Percentiles rank a stretch among this genome's conserved stretches.
These are phyloP conservation scores for Aspergillus brunneoviolaceus DNA, from an alignment of 2,329 filamentous ascomycete genomes.

Conservation along the genomic window DNA sequence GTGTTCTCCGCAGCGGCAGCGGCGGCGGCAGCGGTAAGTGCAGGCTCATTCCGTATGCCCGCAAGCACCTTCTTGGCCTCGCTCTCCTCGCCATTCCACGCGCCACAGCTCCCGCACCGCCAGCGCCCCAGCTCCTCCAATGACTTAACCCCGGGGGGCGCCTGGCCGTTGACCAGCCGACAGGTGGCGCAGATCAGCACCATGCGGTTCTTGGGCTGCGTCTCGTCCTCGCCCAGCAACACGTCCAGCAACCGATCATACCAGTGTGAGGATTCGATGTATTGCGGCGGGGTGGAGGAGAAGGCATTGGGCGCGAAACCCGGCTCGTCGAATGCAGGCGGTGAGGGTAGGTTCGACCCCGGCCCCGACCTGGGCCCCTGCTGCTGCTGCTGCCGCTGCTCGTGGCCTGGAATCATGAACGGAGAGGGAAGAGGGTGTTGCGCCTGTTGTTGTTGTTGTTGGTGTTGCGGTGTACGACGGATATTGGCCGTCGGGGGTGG, in stretches of 20 bases:
- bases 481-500: conserved; percentile 68
- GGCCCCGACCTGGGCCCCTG: background rate
- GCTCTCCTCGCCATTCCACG: conserved; percentile 77
- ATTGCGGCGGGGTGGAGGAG: conserved; percentile 33
- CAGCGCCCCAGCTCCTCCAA: conserved; percentile 80
- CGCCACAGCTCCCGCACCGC: conserved; percentile 83
- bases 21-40: background rate
- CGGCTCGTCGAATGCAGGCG: conserved; percentile 36
- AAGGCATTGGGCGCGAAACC: conserved; percentile 52
- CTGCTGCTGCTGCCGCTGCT: conserved; percentile 9
- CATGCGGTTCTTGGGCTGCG: conserved; percentile 83
- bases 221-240: conserved; percentile 92
- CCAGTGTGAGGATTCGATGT: conserved; percentile 64
- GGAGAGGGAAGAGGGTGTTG: conserved; percentile 12
- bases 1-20: conserved; percentile 5
- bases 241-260: conserved; percentile 93
- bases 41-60: conserved; percentile 51
- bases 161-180: conserved; percentile 90
- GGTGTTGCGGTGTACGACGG: conserved; percentile 27
- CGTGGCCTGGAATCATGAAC: background rate
- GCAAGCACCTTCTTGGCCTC: conserved; percentile 71
- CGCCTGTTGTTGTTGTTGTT: conserved; percentile 3
- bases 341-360: conserved; percentile 6
- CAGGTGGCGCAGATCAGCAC: conserved; percentile 81
- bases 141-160: conserved; percentile 77